A percentile compares a stretch with the other conserved stretches of the same genome.
These are phyloP conservation scores for Kodamaea sp. DNA, from an alignment of 1,139 yeast genomes.

Conservation along the genomic window DNA sequence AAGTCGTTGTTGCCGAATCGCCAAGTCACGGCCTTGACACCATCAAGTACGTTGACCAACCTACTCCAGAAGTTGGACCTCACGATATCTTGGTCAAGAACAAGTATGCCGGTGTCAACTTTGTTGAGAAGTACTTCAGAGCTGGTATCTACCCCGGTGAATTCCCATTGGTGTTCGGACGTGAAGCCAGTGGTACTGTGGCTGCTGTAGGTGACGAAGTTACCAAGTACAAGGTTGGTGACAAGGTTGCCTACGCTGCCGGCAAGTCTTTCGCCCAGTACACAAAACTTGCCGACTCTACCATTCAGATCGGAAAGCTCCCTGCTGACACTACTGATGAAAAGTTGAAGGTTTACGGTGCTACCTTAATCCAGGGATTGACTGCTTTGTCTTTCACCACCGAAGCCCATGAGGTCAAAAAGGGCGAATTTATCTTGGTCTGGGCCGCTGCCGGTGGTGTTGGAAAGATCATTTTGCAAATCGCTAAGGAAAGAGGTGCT, in stretches of 20 bases:
- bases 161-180: constrained; percentile 70
- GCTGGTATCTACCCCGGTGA: constrained; percentile 66
- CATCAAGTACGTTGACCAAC: constrained; percentile 48
- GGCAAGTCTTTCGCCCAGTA: constrained; percentile 69
- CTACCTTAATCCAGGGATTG: constrained; percentile 66
- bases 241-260: constrained; percentile 62
- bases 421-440: constrained; percentile 69
- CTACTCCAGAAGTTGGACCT: constrained; percentile 58
- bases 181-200: constrained; percentile 80
- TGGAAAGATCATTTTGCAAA: constrained; percentile 69
- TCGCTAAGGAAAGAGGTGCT: constrained; percentile 64
- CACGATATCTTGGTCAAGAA: constrained; percentile 69
- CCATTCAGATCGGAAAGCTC: constrained; percentile 45
- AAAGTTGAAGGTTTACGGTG: constrained; percentile 55
- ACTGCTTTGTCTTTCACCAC: constrained; percentile 73
- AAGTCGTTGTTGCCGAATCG: constrained; percentile 56
- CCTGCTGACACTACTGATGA: constrained; percentile 50
- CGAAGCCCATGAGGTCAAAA: constrained; percentile 65
- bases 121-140: constrained; percentile 81
- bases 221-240: constrained; percentile 62
- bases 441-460: constrained; percentile 98
- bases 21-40: constrained; percentile 47
- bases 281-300: constrained; percentile 44
- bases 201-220: constrained; percentile 69
- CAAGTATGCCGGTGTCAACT: constrained; percentile 75